Evolutionary conservation across 2,329 filamentous ascomycete species (phyloP).

Genomic region (Colletotrichum magnum): DNA sequence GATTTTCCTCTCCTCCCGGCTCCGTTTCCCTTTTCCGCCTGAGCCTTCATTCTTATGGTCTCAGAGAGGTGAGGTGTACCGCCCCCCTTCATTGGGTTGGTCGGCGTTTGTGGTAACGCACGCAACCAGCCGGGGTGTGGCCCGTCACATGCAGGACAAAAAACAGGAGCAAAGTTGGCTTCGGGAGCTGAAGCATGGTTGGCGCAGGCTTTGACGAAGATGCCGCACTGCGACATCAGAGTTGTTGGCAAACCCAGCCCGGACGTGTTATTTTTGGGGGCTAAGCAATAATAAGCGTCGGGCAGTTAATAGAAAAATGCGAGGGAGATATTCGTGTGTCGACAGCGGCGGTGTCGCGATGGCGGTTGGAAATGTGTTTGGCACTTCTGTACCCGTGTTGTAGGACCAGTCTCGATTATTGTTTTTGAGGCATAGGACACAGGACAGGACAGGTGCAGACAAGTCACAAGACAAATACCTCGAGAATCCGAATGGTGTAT

Average conservation of each 20-base stretch:
- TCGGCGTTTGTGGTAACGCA: constrained; percentile 28
- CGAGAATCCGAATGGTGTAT: too few species aligned
- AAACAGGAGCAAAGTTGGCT: constrained; percentile 26
- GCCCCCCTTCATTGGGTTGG: constrained; percentile 17
- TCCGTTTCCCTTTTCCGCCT: too few species aligned
- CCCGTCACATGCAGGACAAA: constrained; percentile 38
- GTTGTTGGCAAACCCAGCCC: too few species aligned
- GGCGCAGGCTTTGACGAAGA: constrained; percentile 16
- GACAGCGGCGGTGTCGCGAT: too few species aligned
- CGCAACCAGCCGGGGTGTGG: constrained; percentile 37
- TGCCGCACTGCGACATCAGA: background rate
- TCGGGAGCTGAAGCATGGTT: constrained; percentile 13
- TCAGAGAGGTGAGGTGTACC: constrained; percentile 3
- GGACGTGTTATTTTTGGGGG: background rate
- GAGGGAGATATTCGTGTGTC: background rate
- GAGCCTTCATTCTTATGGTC: constrained; percentile 4
- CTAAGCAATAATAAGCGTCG: background rate
- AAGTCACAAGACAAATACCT: too few species aligned
- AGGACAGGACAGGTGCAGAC: too few species aligned
- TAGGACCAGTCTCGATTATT: too few species aligned
- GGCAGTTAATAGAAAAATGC: background rate
- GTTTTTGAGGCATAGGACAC: too few species aligned
- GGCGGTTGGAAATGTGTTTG: too few species aligned
- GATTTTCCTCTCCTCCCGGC: background rate
- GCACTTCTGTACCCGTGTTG: too few species aligned